Percentiles rank a stretch among this genome's conserved stretches.
Evolutionary conservation across 208 protist genomes (phyloP).

Genomic region (Leishmania turanica): DNA sequence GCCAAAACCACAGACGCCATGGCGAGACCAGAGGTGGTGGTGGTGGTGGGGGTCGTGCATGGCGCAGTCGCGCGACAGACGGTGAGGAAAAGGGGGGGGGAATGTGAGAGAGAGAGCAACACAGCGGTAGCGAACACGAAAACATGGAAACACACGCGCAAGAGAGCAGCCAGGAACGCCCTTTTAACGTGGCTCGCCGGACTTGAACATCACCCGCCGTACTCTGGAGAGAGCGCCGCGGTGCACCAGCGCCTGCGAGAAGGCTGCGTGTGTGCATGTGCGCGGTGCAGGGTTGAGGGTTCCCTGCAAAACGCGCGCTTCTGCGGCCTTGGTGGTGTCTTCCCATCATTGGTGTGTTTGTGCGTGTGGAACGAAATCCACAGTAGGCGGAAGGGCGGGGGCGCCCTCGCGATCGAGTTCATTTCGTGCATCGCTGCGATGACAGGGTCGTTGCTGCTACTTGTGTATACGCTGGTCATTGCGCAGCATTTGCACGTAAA

Average conservation of each 20-base stretch:
- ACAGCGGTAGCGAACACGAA: neutral
- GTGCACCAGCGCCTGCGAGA: neutral
- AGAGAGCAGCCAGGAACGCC: neutral
- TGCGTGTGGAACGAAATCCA: neutral
- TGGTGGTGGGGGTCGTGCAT: too few relatives aligned
- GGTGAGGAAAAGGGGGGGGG: neutral
- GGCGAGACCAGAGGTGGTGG: neutral
- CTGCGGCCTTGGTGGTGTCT: neutral
- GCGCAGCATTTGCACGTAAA: neutral
- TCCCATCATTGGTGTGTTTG: neutral
- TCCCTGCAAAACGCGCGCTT: neutral
- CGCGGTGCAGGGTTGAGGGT: neutral
- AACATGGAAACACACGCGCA: neutral
- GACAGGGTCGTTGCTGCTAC: neutral
- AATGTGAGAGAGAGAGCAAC: neutral
- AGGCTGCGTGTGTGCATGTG: neutral
- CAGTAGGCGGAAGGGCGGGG: neutral
- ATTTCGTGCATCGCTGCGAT: neutral
- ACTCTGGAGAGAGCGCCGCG: neutral
- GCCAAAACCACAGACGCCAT: neutral
- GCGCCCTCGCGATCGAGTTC: neutral
- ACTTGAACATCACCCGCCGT: neutral
- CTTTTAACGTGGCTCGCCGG: neutral
- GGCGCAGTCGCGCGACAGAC: neutral
- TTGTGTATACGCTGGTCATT: neutral